A percentile compares a stretch with the other conserved stretches of the same genome.
These are phyloP conservation scores for Luzula sylvatica DNA, from an alignment of 176 grass and related monocot species.

Conservation along the genomic window DNA sequence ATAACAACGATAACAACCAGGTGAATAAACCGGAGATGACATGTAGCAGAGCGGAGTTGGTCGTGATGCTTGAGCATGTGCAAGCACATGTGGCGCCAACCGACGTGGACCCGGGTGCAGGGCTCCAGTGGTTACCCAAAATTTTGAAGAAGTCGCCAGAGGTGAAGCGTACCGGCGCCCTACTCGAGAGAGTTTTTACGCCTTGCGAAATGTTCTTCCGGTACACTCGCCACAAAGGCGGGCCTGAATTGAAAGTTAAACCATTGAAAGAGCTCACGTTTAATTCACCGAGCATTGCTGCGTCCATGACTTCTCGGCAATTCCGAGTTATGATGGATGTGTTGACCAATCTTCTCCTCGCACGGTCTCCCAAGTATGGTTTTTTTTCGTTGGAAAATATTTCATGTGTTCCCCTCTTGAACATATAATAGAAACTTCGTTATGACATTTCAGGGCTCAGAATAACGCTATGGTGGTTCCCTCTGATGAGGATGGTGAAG, in stretches of 20 bases:
- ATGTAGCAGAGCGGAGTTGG: conserved; percentile 75
- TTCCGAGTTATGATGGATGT: conserved; percentile 98
- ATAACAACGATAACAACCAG: conserved; percentile 22
- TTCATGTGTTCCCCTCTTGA: too few relatives aligned
- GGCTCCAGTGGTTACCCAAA: conserved; percentile 96
- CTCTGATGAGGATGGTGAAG: conserved; percentile 52
- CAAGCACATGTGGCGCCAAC: conserved; percentile 96
- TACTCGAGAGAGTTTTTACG: conserved; percentile 96
- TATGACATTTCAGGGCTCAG: conserved; percentile 43
- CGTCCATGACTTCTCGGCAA: conserved; percentile 94
- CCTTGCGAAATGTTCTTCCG: conserved; percentile 97
- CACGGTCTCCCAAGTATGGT: conserved; percentile 66
- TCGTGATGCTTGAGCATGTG: conserved; percentile 93
- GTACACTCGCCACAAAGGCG: conserved; percentile 83
- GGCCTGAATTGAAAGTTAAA: conserved; percentile 95
- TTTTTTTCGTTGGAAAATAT: too few relatives aligned
- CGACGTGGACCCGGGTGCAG: conserved; percentile 96
- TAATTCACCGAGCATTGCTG: conserved; percentile 89
- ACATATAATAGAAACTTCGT: too few relatives aligned
- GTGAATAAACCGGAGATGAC: too few relatives aligned
- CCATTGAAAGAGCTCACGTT: conserved; percentile 88
- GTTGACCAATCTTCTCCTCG: conserved; percentile 90
- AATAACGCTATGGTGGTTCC: conserved; percentile 55
- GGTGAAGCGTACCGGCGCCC: conserved; percentile 84
- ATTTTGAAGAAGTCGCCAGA: conserved; percentile 69